A percentile compares a stretch with the other conserved stretches of the same genome.
Evolutionary conservation across 306 rosid species (phyloP).

Genomic region (Fragaria vesca): DNA sequence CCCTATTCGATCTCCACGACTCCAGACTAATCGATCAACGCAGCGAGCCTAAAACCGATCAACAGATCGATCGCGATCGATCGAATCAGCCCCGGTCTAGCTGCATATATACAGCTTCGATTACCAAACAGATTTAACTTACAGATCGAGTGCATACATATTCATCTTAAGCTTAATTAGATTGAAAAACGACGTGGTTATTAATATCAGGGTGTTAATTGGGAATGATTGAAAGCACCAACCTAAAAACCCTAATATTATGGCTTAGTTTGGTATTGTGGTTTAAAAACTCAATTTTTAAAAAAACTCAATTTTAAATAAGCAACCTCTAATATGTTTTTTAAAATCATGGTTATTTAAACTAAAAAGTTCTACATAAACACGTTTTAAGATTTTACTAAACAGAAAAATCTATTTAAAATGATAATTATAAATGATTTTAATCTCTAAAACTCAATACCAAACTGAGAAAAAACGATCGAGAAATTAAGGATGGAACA

Average conservation of each 20-base stretch:
- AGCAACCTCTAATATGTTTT: too few species aligned
- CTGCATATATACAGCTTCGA: not conserved
- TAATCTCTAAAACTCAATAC: too few species aligned
- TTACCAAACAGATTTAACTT: not conserved
- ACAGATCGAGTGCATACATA: not conserved
- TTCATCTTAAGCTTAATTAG: not conserved
- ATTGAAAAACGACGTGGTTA: not conserved
- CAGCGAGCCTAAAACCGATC: not conserved
- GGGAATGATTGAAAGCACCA: not conserved
- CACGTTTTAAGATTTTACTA: too few species aligned
- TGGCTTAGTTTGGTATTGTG: too few species aligned
- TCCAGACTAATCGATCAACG: not conserved
- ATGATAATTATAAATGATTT: too few species aligned
- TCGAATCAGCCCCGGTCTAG: not conserved
- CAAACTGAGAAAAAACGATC: not conserved
- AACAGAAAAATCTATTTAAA: too few species aligned
- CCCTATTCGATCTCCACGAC: not conserved
- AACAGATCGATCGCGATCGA: too few species aligned
- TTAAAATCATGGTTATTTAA: too few species aligned
- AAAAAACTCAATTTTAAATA: too few species aligned
- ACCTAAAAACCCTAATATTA: not conserved
- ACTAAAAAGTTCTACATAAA: too few species aligned
- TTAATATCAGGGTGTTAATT: not conserved
- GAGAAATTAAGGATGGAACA: not conserved
- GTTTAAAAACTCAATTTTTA: too few species aligned